A percentile compares a stretch with the other conserved stretches of the same genome.
Evolutionary conservation across 1,139 yeast genomes (phyloP).

Genomic region (Debaryomycetaceae sp.): DNA sequence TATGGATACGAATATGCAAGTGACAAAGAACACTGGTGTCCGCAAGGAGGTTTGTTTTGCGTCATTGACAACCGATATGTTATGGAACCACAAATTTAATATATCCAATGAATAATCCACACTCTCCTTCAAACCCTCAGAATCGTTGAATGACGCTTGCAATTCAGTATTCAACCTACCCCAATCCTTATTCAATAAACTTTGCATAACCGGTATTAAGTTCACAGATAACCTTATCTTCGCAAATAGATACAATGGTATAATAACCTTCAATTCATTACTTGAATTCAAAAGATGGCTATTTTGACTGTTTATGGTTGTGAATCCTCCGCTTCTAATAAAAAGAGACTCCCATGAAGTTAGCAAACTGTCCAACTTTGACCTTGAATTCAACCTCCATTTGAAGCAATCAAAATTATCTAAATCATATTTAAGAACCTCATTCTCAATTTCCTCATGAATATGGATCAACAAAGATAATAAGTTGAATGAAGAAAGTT

Average conservation of each 20-base stretch:
- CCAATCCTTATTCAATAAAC: conserved; percentile 65
- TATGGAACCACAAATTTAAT: conserved; percentile 65
- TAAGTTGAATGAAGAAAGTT: conserved; percentile 53
- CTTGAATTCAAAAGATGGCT: conserved; percentile 46
- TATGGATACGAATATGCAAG: conserved; percentile 61
- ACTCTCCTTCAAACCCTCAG: conserved; percentile 56
- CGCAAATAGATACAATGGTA: conserved; percentile 62
- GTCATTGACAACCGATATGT: conserved; percentile 58
- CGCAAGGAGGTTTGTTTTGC: conserved; percentile 62
- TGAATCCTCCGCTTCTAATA: conserved; percentile 57
- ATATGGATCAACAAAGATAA: conserved; percentile 66
- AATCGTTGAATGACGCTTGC: conserved; percentile 43
- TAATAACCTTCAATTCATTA: conserved; percentile 57
- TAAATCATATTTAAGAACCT: conserved; percentile 27
- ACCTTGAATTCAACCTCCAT: conserved; percentile 64
- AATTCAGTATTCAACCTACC: conserved; percentile 54
- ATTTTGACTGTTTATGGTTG: conserved; percentile 51
- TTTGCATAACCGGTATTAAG: conserved; percentile 53
- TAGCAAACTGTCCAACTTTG: conserved; percentile 50
- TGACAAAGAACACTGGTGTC: conserved; percentile 71
- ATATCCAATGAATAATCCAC: conserved; percentile 56
- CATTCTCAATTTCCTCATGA: conserved; percentile 64
- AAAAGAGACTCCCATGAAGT: conserved; percentile 65
- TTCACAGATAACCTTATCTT: conserved; percentile 60
- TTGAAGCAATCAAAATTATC: conserved; percentile 25